Conservation (phyloP, 768 basidiomycete genomes). For the Tephrocybe sp. region DNA sequence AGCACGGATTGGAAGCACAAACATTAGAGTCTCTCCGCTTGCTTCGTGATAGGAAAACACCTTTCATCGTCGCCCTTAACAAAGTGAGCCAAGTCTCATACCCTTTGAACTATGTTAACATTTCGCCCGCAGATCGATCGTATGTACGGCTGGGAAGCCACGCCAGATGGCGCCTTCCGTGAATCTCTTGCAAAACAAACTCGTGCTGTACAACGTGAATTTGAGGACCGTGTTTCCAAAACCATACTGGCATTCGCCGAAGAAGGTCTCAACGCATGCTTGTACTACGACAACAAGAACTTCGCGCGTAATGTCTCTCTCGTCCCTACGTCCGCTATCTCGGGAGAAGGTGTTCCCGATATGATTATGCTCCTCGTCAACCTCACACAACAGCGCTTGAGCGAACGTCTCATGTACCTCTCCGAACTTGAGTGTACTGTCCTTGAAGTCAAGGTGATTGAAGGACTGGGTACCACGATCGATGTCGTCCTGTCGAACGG, state of each 20-base stretch:
- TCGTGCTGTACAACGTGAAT: conserved; percentile 81
- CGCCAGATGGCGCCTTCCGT: conserved; percentile 88
- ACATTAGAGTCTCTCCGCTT: conserved; percentile 94
- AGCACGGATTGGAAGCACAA: conserved; percentile 98
- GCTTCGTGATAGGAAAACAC: conserved; percentile 89
- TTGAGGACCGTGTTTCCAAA: conserved; percentile 81
- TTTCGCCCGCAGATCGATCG: conserved; percentile 79
- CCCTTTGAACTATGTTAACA: conserved; percentile 8
- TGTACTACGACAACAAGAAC: conserved; percentile 98
- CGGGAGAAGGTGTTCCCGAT: conserved; percentile 97
- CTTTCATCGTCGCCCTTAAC: conserved; percentile 98
- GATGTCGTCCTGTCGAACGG: conserved; percentile 97
- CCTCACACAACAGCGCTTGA: conserved; percentile 97
- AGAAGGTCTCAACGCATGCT: conserved; percentile 90
- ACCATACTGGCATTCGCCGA: conserved; percentile 95
- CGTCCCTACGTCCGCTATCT: conserved; percentile 96
- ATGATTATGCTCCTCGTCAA: conserved; percentile 99
- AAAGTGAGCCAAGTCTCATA: conserved; percentile 50
- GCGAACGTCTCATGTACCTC: conserved; percentile 95
- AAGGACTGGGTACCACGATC: conserved; percentile 96
- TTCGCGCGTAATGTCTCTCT: conserved; percentile 92
- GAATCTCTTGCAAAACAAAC: conserved; percentile 86
- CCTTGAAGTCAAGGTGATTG: conserved; percentile 97
- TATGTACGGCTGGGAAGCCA: conserved; percentile 92
- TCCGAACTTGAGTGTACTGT: conserved; percentile 97